phyloP scores from a whole-genome alignment of 1,284 basidiomycete species.

The Leccinum cinnamomeum region DNA sequence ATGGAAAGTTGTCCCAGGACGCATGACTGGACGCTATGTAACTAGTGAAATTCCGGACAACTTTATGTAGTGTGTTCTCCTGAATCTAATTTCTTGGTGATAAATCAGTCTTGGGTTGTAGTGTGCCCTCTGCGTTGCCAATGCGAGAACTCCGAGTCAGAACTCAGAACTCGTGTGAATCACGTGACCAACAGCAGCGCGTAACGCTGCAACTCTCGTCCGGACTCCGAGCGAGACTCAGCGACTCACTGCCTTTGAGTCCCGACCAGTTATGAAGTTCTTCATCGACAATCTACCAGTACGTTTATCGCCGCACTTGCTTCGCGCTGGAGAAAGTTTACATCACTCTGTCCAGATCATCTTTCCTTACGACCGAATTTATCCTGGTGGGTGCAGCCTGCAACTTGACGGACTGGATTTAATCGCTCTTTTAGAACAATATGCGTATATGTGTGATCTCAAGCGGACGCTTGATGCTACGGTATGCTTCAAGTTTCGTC shows the following conservation, averaged over 20 bases:
- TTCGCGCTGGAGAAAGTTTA: not conserved
- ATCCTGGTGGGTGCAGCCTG: constrained; percentile 58
- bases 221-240: not conserved
- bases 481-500: constrained; percentile 36
- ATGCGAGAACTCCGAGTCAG: too few species aligned
- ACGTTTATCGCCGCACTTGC: constrained; percentile 20
- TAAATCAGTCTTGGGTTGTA: not conserved
- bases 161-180: not conserved
- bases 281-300: constrained; percentile 93
- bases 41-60: not conserved
- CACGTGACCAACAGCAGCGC: constrained; percentile 13
- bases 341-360: constrained; percentile 56
- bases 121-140: too few species aligned
- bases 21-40: constrained; percentile 1
- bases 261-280: constrained; percentile 81
- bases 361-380: constrained; percentile 92
- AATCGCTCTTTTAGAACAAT: constrained; percentile 71
- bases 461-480: constrained; percentile 95
- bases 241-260: not conserved
- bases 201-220: not conserved
- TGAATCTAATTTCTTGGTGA: not conserved
- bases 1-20: not conserved
- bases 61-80: constrained; percentile 4
- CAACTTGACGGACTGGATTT: constrained; percentile 5
- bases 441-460: constrained; percentile 98